A percentile compares a stretch with the other conserved stretches of the same genome.
These are phyloP conservation scores for Blastobotrys attinorum DNA, from an alignment of 805 yeast species.

Conservation along the genomic window DNA sequence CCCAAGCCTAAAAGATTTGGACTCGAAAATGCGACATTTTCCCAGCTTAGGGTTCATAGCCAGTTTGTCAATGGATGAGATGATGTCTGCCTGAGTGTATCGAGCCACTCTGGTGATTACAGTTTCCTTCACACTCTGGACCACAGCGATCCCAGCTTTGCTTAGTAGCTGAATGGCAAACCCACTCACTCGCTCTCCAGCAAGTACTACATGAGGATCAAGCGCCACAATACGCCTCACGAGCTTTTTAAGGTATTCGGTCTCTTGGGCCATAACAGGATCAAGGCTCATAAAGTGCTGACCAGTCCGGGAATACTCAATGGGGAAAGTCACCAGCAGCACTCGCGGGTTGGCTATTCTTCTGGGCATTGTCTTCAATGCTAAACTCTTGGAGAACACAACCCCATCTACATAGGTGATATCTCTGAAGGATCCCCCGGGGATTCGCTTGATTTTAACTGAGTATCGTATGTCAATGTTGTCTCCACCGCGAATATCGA, in stretches of 20 bases:
- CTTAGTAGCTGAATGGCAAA: conserved; percentile 65
- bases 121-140: conserved; percentile 70
- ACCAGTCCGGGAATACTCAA: conserved; percentile 64
- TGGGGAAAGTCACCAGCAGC: conserved; percentile 77
- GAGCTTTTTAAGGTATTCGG: conserved; percentile 72
- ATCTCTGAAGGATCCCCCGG: conserved; percentile 62
- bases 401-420: conserved; percentile 66
- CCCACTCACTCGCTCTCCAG: conserved; percentile 76
- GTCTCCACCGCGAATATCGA: conserved; percentile 56
- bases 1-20: conserved; percentile 53
- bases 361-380: conserved; percentile 70
- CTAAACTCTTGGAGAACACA: conserved; percentile 76
- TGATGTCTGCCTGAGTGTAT: conserved; percentile 76
- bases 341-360: conserved; percentile 61
- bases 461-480: conserved; percentile 82
- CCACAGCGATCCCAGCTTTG: conserved; percentile 72
- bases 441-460: conserved; percentile 74
- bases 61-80: conserved; percentile 76
- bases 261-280: conserved; percentile 79
- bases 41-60: conserved; percentile 71
- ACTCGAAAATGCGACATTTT: conserved; percentile 61
- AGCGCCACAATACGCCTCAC: conserved; percentile 71
- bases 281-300: conserved; percentile 76
- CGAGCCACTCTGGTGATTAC: conserved; percentile 73
- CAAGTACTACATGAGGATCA: conserved; percentile 70